Base-by-base conservation (phyloP, 2,329 filamentous ascomycete genomes). In the Cladosporium sphaerospermum region DNA sequence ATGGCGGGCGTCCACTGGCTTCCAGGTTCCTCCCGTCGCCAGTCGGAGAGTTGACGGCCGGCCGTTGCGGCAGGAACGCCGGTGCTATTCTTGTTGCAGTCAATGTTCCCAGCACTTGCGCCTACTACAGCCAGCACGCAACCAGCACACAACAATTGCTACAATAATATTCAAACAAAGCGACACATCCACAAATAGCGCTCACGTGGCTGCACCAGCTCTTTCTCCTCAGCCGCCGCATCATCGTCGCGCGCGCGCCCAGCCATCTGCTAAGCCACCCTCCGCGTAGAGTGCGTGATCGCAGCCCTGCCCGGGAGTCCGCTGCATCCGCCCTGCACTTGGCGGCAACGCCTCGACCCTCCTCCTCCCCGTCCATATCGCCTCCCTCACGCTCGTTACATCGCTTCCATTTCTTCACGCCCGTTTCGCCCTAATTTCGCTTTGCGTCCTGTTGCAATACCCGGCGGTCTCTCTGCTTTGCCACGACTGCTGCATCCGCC, bases 381-480 rank as follows among this genome's bases (percentile, higher is more conserved):
- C 31, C 47, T 43, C 39, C 19, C n/a, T 23, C 47, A 50, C 47
- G 31, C 11, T 50, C 47, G 47, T 39, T 50, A 50, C 47, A 14
- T 43, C 45, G 34, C 23, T 28, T 39, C 36, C 39, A 28, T 13
- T 36, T 23, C 14, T 42, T 23, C 32, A 33, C n/a, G 14, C 28
- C 31, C 9, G 47, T 50, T 43, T 43, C 47, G 23, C 47, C 16
- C 39, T 50, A 43, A 43, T 41, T 7, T 11, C 10, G 34, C 39
- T 23, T 16, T 39, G 13, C n/a, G 18, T 39, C n/a, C 36, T 39
- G 34, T 39, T 50, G 32, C 37, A 42, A 36, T n/a, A 36, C 11
- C 3, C 11, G 36, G 7, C 19, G 13, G 44, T 18, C 31, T 14
- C 13, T 33, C 19, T 36, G 28, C 32, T 37, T 19, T 10, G 31